Percentiles rank a stretch among this genome's conserved stretches.
These are phyloP conservation scores for Aurantiochytrium sp. DNA, from an alignment of 108 stramenopile species.

Conservation along the genomic window DNA sequence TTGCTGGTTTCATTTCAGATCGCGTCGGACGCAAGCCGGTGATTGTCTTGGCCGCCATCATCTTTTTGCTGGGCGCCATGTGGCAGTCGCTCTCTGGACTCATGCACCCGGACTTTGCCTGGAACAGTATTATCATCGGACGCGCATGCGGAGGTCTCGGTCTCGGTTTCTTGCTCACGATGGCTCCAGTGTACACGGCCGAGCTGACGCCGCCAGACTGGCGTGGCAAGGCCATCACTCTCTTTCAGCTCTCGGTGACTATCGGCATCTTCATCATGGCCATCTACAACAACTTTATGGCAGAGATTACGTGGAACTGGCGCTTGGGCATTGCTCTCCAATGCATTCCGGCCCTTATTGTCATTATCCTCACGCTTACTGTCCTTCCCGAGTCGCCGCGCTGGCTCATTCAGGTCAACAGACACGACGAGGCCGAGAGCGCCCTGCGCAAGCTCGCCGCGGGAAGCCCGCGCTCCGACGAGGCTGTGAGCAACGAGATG, in stretches of 20 bases:
- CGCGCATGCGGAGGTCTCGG: background rate
- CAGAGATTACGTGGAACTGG: background rate
- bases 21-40: background rate
- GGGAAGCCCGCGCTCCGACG: background rate
- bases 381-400: background rate
- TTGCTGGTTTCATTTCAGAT: background rate
- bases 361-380: background rate
- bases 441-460: background rate
- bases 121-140: background rate
- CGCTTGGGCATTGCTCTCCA: constrained; percentile 3
- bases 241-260: background rate
- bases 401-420: background rate
- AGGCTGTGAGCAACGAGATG: background rate
- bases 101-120: background rate
- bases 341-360: background rate
- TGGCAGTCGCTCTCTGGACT: background rate
- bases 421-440: background rate
- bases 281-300: background rate
- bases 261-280: background rate
- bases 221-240: background rate
- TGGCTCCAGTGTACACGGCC: background rate
- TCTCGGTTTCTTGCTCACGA: background rate
- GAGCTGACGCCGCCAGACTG: background rate
- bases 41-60: background rate
- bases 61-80: background rate